Conservation (phyloP, 2,329 filamentous ascomycete genomes). For the Aspergillus felis region DNA sequence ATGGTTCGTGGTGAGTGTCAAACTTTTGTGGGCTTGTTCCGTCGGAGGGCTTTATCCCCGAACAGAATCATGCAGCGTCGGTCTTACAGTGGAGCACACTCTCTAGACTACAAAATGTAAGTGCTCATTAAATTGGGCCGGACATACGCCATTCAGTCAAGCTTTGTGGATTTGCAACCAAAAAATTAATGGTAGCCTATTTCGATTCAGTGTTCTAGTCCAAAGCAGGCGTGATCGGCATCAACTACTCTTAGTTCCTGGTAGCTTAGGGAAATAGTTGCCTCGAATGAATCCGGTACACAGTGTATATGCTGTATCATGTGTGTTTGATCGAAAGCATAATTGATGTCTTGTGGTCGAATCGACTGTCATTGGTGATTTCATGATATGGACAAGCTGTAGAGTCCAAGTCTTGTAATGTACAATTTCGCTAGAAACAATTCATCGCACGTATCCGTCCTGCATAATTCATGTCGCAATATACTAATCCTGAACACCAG, state of each 20-base stretch:
- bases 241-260: background rate
- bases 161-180: background rate
- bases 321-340: background rate
- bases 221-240: background rate
- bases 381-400: background rate
- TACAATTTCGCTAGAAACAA: background rate
- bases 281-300: background rate
- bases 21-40: no score
- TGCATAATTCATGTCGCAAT: background rate
- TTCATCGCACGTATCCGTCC: conserved; percentile 3
- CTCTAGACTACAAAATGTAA: background rate
- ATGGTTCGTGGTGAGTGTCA: no score
- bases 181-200: background rate
- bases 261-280: background rate
- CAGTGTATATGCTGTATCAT: background rate
- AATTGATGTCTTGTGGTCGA: background rate
- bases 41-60: no score
- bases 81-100: background rate
- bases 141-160: background rate
- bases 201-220: background rate
- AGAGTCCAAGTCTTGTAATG: background rate
- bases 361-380: background rate
- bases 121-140: background rate
- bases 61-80: background rate
- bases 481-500: conserved; percentile 9